These are phyloP conservation scores for Fusarium buxicola DNA, from an alignment of 2,329 filamentous ascomycete species.

Conservation along the genomic window DNA sequence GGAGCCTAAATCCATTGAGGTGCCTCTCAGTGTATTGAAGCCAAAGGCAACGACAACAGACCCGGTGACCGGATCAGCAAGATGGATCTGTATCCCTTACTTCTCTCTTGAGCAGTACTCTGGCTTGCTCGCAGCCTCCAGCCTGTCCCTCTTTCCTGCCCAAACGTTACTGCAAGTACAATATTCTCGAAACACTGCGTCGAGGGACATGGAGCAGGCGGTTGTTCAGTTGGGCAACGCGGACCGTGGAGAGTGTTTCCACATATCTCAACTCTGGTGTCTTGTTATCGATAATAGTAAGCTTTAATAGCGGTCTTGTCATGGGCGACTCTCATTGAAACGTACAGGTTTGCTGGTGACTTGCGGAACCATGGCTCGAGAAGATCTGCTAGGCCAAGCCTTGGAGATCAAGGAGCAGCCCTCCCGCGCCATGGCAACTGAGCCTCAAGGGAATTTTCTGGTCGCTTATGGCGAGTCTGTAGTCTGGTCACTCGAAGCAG, in stretches of 20 bases:
- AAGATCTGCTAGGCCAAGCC: constrained; percentile 49
- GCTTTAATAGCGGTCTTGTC: constrained; percentile 7
- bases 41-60: constrained; percentile 30
- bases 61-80: constrained; percentile 35
- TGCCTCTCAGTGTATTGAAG: constrained; percentile 46
- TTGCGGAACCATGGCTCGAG: constrained; percentile 53
- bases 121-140: constrained; percentile 50
- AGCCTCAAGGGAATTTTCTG: constrained; percentile 45
- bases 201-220: constrained; percentile 60
- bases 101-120: constrained; percentile 59
- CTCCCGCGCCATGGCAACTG: constrained; percentile 30
- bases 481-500: constrained; percentile 53
- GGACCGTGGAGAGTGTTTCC: constrained; percentile 56
- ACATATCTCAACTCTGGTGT: constrained; percentile 62
- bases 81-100: constrained; percentile 61
- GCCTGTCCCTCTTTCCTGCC: constrained; percentile 53
- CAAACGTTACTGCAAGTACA: constrained; percentile 58
- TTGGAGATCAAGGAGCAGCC: constrained; percentile 50
- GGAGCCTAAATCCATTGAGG: constrained; percentile 55
- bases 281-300: constrained; percentile 58
- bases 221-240: constrained; percentile 54
- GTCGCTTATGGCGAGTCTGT: constrained; percentile 52
- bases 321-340: not conserved
- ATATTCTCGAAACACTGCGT: constrained; percentile 53
- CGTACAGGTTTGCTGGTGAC: constrained; percentile 54